phyloP scores from a whole-genome alignment of 108 stramenopile species.

The Skeletonema costatum region DNA sequence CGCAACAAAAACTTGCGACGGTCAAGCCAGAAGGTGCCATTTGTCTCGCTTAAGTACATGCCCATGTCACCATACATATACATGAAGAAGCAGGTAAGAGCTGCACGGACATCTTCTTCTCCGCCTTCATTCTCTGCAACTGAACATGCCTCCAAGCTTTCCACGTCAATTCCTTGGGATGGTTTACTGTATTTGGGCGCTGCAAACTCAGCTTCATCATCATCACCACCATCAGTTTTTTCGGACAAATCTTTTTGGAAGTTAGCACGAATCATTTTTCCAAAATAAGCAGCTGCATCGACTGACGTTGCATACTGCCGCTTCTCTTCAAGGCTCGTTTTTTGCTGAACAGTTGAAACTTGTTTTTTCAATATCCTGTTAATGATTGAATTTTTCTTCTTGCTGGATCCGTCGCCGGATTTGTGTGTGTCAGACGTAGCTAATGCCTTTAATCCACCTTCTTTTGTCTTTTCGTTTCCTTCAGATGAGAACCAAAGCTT shows the following conservation, averaged over 20 bases:
- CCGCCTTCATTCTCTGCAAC: slow-evolving; percentile 66
- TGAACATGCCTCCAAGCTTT: slow-evolving; percentile 61
- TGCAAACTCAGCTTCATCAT: not conserved
- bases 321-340: slow-evolving; percentile 33
- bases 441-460: slow-evolving; percentile 46
- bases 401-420: slow-evolving; percentile 3
- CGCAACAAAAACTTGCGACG: slow-evolving; percentile 70
- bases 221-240: not conserved
- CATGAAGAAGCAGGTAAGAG: slow-evolving; percentile 81
- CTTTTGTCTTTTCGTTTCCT: slow-evolving; percentile 62
- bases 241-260: slow-evolving; percentile 6
- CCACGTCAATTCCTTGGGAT: slow-evolving; percentile 34
- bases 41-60: slow-evolving; percentile 48
- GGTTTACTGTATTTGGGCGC: slow-evolving; percentile 31
- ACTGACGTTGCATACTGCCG: slow-evolving; percentile 31
- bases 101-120: slow-evolving; percentile 78
- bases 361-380: slow-evolving; percentile 9
- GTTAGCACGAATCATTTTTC: slow-evolving; percentile 28
- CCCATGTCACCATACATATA: slow-evolving; percentile 82
- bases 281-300: slow-evolving; percentile 37
- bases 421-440: slow-evolving; percentile 34
- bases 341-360: not conserved
- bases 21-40: slow-evolving; percentile 62
- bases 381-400: slow-evolving; percentile 6
- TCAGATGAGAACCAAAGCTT: slow-evolving; percentile 54